Evolutionary conservation across 331 rosid genomes (phyloP).

Genomic region (Rhamnella rubrinervis): DNA sequence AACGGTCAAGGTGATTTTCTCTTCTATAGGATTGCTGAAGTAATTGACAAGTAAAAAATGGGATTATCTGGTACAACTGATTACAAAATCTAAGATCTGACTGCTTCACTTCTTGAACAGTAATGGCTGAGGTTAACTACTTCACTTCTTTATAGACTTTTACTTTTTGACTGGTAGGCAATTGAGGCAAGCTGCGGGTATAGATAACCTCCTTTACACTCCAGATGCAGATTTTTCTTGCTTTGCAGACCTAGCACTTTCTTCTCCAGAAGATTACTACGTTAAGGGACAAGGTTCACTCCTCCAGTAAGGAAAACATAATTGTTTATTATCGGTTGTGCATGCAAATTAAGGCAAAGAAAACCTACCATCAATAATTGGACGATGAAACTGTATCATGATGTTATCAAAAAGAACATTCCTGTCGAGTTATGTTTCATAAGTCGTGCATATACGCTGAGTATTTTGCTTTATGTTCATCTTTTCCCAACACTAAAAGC

Average conservation of each 20-base stretch:
- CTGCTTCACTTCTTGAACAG: constrained; percentile 1
- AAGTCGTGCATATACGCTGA: no score
- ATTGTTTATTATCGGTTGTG: no score
- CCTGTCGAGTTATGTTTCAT: no score
- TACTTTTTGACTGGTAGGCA: constrained; percentile 59
- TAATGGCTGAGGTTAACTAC: constrained; percentile 10
- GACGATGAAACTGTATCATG: no score
- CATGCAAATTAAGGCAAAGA: no score
- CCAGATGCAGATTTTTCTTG: constrained; percentile 99
- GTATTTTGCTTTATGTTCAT: constrained; percentile 8
- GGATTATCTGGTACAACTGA: constrained; percentile 13
- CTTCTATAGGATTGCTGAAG: neutral
- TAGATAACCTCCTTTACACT: constrained; percentile 95
- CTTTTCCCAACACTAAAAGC: constrained; percentile 13
- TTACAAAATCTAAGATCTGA: neutral
- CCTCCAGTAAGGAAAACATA: constrained; percentile 71
- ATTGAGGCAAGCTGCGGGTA: constrained; percentile 69
- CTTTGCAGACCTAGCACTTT: constrained; percentile 95
- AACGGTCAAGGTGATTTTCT: constrained; percentile 78
- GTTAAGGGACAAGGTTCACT: constrained; percentile 96
- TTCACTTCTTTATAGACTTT: constrained; percentile 29
- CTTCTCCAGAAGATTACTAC: constrained; percentile 94
- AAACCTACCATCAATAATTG: no score
- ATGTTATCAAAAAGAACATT: neutral
- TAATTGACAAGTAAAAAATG: constrained; percentile 5